Percentiles rank a stretch among this genome's conserved stretches.
These are phyloP conservation scores for Tripterygium wilfordii DNA, from an alignment of 177 flowering plant genomes.

Conservation along the genomic window DNA sequence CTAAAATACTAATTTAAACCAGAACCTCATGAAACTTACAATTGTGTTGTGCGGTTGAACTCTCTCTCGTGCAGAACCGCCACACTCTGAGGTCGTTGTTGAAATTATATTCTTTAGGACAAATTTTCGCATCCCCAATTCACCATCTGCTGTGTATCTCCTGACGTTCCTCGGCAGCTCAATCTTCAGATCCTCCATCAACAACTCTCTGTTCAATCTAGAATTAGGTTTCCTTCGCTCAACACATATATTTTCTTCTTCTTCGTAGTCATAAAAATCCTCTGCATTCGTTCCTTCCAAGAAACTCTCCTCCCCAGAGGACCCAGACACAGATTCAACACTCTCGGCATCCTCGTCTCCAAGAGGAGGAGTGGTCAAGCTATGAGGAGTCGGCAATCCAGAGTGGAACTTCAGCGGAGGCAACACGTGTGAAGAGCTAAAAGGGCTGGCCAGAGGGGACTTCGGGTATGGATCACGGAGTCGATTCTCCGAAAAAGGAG, in stretches of 20 bases:
- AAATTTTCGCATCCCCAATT: slow-evolving; percentile 18
- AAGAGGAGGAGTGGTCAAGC: slow-evolving; percentile 12
- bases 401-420: slow-evolving; percentile 68
- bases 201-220: slow-evolving; percentile 35
- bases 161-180: slow-evolving; percentile 38
- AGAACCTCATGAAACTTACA: slow-evolving; percentile 12
- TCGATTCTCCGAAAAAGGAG: slow-evolving; percentile 44
- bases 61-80: slow-evolving; percentile 18
- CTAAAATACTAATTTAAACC: neutral
- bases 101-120: slow-evolving; percentile 29
- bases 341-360: slow-evolving; percentile 45
- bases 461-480: slow-evolving; percentile 21
- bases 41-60: slow-evolving; percentile 14
- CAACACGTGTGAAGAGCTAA: slow-evolving; percentile 31
- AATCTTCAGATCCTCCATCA: slow-evolving; percentile 40
- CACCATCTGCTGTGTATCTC: slow-evolving; percentile 30
- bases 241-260: slow-evolving; percentile 25
- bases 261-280: slow-evolving; percentile 13
- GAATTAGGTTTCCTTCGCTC: slow-evolving; percentile 8
- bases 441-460: slow-evolving; percentile 31
- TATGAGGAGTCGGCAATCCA: slow-evolving; percentile 38
- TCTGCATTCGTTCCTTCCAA: slow-evolving; percentile 17
- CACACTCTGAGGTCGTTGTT: slow-evolving; percentile 11
- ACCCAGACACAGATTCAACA: slow-evolving; percentile 52
- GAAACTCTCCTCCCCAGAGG: slow-evolving; percentile 6